These are phyloP conservation scores for Viola odorata DNA, from an alignment of 345 rosid genomes.

Conservation along the genomic window DNA sequence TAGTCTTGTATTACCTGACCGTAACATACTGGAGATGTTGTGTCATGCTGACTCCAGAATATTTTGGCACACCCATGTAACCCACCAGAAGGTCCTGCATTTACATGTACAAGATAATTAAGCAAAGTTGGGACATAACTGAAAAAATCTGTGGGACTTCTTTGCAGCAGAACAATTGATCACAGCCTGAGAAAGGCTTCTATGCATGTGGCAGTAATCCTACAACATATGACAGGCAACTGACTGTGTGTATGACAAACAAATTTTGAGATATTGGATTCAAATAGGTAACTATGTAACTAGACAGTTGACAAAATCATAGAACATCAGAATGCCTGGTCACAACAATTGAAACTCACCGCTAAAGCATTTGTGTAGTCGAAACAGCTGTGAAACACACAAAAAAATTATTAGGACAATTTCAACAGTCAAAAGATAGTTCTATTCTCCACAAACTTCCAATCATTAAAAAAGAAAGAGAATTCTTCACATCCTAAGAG, in stretches of 20 bases:
- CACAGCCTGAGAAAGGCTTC: neutral
- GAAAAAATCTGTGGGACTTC: neutral
- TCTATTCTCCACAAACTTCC: neutral
- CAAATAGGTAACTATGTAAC: neutral
- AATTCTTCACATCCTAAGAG: no score
- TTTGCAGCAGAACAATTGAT: conserved; percentile 2
- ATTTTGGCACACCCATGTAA: conserved; percentile 97
- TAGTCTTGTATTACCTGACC: conserved; percentile 47
- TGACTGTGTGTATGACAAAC: neutral
- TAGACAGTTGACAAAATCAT: neutral
- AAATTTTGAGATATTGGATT: neutral
- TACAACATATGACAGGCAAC: no score
- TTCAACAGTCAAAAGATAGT: neutral
- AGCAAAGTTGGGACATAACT: neutral
- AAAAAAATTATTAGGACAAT: conserved; percentile 13
- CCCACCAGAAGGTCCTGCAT: conserved; percentile 89
- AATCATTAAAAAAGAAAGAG: no score
- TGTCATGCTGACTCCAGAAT: conserved; percentile 79
- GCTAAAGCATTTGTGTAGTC: conserved; percentile 97
- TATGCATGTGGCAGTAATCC: no score
- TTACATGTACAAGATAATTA: conserved; percentile 13
- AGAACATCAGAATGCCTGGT: neutral
- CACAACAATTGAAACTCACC: conserved; percentile 41
- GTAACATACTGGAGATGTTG: conserved; percentile 93
- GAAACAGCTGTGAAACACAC: conserved; percentile 64